Base-by-base conservation (phyloP, 2,329 filamentous ascomycete species). In the Chaetomiaceae sp. region DNA sequence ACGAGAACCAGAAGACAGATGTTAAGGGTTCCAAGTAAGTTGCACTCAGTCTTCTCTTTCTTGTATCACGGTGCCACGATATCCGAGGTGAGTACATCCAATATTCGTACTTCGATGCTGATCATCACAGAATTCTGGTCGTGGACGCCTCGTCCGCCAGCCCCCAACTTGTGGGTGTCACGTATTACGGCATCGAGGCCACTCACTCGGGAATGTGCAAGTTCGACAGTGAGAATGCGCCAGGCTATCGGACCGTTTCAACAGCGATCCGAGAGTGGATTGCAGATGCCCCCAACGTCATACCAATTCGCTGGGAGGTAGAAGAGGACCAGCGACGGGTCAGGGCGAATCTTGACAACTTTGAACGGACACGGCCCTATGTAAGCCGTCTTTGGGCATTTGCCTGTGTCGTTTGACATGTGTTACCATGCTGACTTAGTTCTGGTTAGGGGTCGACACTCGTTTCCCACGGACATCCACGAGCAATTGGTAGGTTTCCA, bases 161-260 rank as follows among this genome's bases (percentile, higher is more conserved):
- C 16, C 87, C 87, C 0, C 79, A 81, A 50, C 71, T 88, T 13
- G 82, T 84, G 5, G 85, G 85, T 29, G 85, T 87, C 0, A 83
- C 80, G 37, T 85, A 86, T 58, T 87, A 85, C 67, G 85, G 85
- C n/a, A 87, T 89, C 54, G 85, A 89, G 60, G 83, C 84, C 7
- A 81, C 80, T n/a, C 85, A 89, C 64, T 82, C 80, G 1, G 74
- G 76, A 38, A 88, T 89, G 82, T 87, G 84, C 73, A 89, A 88
- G 63, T 89, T 88, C 55, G 76, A 81, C 20, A 78, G 77, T 57
- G 74, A 76, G 44, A 79, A 75, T 56, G 78, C 86, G 0, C 84
- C 86, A 0, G 87, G 87, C 0, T 91, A 84, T 63, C 66, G 73
- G 5, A 77, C 72, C 10, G 66, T 82, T 13, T 71, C 76, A 2